These are phyloP conservation scores for Lentinula edodes DNA, from an alignment of 768 basidiomycete genomes.

Conservation along the genomic window DNA sequence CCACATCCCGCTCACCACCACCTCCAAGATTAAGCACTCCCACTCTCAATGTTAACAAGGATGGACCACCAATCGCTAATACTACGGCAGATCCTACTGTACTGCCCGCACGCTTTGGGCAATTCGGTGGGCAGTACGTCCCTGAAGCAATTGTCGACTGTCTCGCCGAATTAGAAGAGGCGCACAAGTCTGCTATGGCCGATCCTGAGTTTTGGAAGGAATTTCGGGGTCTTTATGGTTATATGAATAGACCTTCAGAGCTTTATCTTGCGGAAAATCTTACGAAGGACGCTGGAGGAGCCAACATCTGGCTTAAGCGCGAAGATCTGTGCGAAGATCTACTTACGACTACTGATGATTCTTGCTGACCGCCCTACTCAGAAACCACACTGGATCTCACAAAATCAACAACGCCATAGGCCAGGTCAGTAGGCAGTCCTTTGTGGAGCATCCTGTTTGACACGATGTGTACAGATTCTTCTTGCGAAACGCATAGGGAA, in stretches of 20 bases:
- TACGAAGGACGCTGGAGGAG: slow-evolving; percentile 86
- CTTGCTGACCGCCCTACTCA: slow-evolving; percentile 19
- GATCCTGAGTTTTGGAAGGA: slow-evolving; percentile 94
- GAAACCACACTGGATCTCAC: slow-evolving; percentile 98
- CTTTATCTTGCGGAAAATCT: slow-evolving; percentile 89
- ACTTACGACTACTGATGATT: neutral
- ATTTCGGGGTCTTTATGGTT: slow-evolving; percentile 79
- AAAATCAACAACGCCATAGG: slow-evolving; percentile 99
- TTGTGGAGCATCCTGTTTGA: neutral
- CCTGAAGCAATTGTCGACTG: slow-evolving; percentile 96
- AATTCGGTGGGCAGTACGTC: slow-evolving; percentile 97
- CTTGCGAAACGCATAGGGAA: slow-evolving; percentile 94
- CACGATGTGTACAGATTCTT: slow-evolving; percentile 58
- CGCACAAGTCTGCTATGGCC: slow-evolving; percentile 78
- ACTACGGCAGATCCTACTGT: slow-evolving; percentile 31
- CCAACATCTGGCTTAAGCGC: slow-evolving; percentile 96
- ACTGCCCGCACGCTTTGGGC: slow-evolving; percentile 83
- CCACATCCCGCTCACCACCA: slow-evolving; percentile 27
- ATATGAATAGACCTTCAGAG: slow-evolving; percentile 93
- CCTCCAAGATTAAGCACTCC: slow-evolving; percentile 17
- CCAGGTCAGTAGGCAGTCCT: slow-evolving; percentile 47
- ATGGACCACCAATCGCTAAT: slow-evolving; percentile 21
- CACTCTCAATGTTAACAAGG: slow-evolving; percentile 23
- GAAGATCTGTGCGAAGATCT: slow-evolving; percentile 69
- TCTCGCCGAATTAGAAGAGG: slow-evolving; percentile 83